These are phyloP conservation scores for Nothomitra cinnamomea DNA, from an alignment of 2,329 filamentous ascomycete genomes.

Conservation along the genomic window DNA sequence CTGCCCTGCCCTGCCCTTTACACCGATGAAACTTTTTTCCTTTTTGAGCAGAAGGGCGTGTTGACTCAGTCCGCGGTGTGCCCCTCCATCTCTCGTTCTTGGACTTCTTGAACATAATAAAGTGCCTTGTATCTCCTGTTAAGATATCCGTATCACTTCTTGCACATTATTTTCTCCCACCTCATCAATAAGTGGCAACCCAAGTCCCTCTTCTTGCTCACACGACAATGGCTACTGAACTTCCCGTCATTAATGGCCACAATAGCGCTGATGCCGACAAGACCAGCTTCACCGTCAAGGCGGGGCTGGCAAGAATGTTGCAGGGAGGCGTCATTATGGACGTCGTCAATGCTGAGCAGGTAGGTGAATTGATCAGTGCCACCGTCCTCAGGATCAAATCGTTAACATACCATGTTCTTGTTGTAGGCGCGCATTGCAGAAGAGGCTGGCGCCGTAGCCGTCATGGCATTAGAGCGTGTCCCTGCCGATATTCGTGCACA, in stretches of 20 bases:
- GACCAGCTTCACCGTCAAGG: slow-evolving; percentile 71
- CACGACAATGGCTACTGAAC: slow-evolving; percentile 26
- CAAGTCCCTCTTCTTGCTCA: background rate
- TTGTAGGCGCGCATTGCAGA: slow-evolving; percentile 80
- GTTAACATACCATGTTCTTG: background rate
- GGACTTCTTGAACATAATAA: no score
- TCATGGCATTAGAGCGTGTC: slow-evolving; percentile 97
- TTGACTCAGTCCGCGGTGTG: no score
- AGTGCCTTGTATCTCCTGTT: no score
- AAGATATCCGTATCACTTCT: no score
- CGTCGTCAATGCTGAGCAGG: slow-evolving; percentile 78
- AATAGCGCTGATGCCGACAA: slow-evolving; percentile 22
- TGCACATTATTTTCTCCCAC: no score
- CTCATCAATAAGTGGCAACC: no score
- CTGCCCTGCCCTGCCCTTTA: no score
- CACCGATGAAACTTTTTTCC: no score
- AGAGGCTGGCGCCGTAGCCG: slow-evolving; percentile 84
- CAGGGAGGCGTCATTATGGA: slow-evolving; percentile 99
- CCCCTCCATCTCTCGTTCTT: no score
- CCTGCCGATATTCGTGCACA: slow-evolving; percentile 87
- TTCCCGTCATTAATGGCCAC: slow-evolving; percentile 29
- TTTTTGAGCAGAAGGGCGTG: no score
- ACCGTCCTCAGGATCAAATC: no score
- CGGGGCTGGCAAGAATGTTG: slow-evolving; percentile 90
- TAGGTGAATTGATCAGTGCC: slow-evolving; percentile 16